Evolutionary conservation across 2,329 filamentous ascomycete species (phyloP), one percentile per base, ranked within the genome.

Genomic region (Lasiodiplodia citricola): DNA sequence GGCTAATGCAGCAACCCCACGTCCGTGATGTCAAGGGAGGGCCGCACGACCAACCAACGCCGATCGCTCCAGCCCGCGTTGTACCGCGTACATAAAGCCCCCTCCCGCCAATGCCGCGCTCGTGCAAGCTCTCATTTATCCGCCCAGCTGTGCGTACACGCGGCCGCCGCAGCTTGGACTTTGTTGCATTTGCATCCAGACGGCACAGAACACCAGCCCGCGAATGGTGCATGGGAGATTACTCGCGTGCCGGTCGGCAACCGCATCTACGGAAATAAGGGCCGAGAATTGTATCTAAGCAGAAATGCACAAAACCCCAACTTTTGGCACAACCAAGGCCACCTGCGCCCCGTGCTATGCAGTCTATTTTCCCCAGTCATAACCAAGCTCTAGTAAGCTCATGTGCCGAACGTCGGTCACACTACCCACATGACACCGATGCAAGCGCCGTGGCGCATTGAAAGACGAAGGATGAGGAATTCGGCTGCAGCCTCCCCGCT

Each of bases 1-100:
- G 60, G 60, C 44, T 64, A 64, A 64, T 64, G 44, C 60, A 64
- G 13, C 25, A n/a, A 64, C 60, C 60, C 60, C 60, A 64, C 60
- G 60, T 64, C 60, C 60, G 60, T 64, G 60, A 64, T 64, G 60
- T 64, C 60, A 64, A 47, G 44, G 58, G 57, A 62, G 57, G 14
- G 18, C 23, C 38, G 37, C 21, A 47, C 11, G 23, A 21, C 25
- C 16, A 35, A 28, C 44, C 44, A 58, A 5, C 60, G 60, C 47
- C 60, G 60, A 64, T 64, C 60, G 10, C 21, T n/a, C 44, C 44
- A 47, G 44, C 14, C 14, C 23, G 50, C 51, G 51, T 35, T n/a
- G 16, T 35, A 28, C 14, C 21, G 14, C 31, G 25, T 56, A 18
- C 52, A 10, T n/a, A 21, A 18, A 8, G 28, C 28, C 52, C 25